phyloP scores from a whole-genome alignment of 2,329 filamentous ascomycete genomes.

The Fusarium equiseti region DNA sequence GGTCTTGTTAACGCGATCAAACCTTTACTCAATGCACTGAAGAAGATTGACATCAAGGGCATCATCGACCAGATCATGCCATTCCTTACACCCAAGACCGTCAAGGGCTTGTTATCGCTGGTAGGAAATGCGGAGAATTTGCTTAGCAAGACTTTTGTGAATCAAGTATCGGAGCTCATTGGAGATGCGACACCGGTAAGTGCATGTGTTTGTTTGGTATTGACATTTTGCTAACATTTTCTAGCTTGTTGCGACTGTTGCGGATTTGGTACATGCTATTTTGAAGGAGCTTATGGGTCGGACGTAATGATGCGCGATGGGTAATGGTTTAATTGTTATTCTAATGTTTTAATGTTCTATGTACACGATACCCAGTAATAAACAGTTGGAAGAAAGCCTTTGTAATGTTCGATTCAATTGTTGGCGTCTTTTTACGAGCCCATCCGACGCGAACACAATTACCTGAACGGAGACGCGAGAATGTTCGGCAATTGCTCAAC shows the following conservation, averaged over 20 bases:
- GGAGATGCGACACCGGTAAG: slow-evolving; percentile 44
- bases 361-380: not conserved
- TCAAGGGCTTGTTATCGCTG: slow-evolving; percentile 51
- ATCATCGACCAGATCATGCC: slow-evolving; percentile 54
- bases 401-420: not conserved
- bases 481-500: accelerated
- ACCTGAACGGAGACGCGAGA: not conserved
- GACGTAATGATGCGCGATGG: slow-evolving; percentile 16
- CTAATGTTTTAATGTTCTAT: slow-evolving; percentile 7
- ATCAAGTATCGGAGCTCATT: slow-evolving; percentile 58
- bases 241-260: slow-evolving; percentile 51
- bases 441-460: not conserved
- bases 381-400: not conserved
- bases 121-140: slow-evolving; percentile 54
- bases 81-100: slow-evolving; percentile 56
- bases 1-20: slow-evolving; percentile 52
- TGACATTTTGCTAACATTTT: not conserved
- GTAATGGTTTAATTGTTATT: not conserved
- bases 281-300: slow-evolving; percentile 48
- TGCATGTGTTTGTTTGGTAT: not conserved
- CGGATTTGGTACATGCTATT: slow-evolving; percentile 51
- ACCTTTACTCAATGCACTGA: slow-evolving; percentile 54
- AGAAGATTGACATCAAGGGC: slow-evolving; percentile 54
- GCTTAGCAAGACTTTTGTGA: slow-evolving; percentile 55
- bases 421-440: too few relatives aligned